Conservation (phyloP, 139 green algal genomes). For the Gonium pectorale region DNA sequence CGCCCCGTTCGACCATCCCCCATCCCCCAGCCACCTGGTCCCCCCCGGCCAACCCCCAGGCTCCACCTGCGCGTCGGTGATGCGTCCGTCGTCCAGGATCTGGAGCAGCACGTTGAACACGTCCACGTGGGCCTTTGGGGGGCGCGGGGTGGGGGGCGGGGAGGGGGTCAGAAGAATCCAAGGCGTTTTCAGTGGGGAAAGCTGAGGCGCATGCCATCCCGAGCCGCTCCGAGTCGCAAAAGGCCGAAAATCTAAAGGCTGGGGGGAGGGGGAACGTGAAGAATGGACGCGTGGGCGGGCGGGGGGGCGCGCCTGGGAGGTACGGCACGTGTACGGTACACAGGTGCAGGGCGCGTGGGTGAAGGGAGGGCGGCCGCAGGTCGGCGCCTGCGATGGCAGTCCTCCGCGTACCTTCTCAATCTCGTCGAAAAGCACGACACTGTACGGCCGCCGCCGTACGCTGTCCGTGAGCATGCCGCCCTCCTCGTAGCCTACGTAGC, state of each 20-base stretch:
- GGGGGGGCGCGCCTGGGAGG: background rate
- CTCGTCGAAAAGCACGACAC: slow-evolving; percentile 96
- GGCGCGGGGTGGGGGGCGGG: background rate
- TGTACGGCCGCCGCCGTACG: slow-evolving; percentile 83
- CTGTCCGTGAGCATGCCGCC: slow-evolving; percentile 96
- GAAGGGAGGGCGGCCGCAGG: slow-evolving; percentile 86
- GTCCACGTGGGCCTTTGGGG: slow-evolving; percentile 93
- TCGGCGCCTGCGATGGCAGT: slow-evolving; percentile 60
- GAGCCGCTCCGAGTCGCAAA: too few species aligned
- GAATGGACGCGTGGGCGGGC: background rate
- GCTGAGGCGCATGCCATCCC: too few species aligned
- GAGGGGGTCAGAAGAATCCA: background rate
- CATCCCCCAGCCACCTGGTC: too few species aligned
- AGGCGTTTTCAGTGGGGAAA: background rate
- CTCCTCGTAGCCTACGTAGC: slow-evolving; percentile 80
- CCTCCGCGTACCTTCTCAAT: slow-evolving; percentile 95
- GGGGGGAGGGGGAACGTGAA: background rate
- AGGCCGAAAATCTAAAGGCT: too few species aligned
- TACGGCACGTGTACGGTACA: background rate
- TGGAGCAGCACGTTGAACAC: slow-evolving; percentile 96
- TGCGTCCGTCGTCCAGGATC: slow-evolving; percentile 95
- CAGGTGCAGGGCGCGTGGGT: slow-evolving; percentile 88
- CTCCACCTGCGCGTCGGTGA: slow-evolving; percentile 86
- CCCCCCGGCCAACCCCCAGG: background rate
- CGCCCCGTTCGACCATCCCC: too few species aligned